These are phyloP conservation scores for Xylaria venustula DNA, from an alignment of 495 filamentous ascomycete genomes.

Conservation along the genomic window DNA sequence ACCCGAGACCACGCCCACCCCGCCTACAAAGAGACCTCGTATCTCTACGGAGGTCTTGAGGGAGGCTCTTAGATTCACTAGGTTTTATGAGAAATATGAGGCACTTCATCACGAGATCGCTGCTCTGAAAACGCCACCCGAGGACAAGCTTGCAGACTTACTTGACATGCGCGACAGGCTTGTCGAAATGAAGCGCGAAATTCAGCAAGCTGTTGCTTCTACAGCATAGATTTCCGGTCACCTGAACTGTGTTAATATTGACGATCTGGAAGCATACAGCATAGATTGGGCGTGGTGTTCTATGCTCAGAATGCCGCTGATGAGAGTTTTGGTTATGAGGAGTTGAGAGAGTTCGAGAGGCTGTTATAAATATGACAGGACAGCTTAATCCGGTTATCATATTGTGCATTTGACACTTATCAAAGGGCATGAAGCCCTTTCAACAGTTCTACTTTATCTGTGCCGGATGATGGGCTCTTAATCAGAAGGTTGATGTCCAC, in stretches of 20 bases:
- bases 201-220: constrained; percentile 52
- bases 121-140: constrained; percentile 49
- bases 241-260: no score
- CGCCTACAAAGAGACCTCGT: constrained; percentile 38
- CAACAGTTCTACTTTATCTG: no score
- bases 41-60: constrained; percentile 40
- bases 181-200: constrained; percentile 63
- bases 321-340: no score
- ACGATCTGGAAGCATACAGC: neutral
- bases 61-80: constrained; percentile 61
- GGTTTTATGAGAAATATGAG: constrained; percentile 62
- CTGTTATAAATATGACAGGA: no score
- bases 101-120: constrained; percentile 58
- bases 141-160: constrained; percentile 56
- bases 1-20: constrained; percentile 25
- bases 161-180: constrained; percentile 61
- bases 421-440: no score
- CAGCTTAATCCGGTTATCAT: no score
- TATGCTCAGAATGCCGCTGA: neutral
- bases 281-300: neutral
- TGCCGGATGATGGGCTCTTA: no score
- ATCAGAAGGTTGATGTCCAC: no score
- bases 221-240: neutral
- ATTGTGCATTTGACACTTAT: no score
- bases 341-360: no score